These are phyloP conservation scores for Cubamyces lactineus DNA, from an alignment of 768 basidiomycete species.

Conservation along the genomic window DNA sequence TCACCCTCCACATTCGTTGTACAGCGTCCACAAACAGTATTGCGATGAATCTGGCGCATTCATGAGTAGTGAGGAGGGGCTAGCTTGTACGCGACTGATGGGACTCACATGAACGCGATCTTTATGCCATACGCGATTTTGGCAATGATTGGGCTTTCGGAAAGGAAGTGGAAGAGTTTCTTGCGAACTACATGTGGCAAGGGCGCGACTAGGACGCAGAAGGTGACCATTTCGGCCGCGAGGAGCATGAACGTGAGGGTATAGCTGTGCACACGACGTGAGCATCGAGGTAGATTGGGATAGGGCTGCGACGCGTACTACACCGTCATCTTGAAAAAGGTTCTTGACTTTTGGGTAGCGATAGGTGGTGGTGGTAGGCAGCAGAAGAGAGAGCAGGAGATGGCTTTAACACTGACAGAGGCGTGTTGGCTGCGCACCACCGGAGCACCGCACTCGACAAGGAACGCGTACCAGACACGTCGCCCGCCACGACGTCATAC, in stretches of 20 bases:
- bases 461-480: slow-evolving; percentile 23
- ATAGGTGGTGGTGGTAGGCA: slow-evolving; percentile 11
- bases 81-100: slow-evolving; percentile 5
- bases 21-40: slow-evolving; percentile 91
- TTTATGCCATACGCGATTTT: slow-evolving; percentile 91
- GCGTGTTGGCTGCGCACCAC: slow-evolving; percentile 7
- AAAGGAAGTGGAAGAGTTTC: slow-evolving; percentile 70
- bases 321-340: slow-evolving; percentile 46
- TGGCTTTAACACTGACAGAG: not conserved
- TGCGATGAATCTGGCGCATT: slow-evolving; percentile 66
- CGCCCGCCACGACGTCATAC: slow-evolving; percentile 27
- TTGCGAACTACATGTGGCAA: slow-evolving; percentile 79
- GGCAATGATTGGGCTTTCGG: slow-evolving; percentile 69
- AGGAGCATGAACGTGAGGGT: slow-evolving; percentile 80
- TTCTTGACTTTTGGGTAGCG: not conserved
- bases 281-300: not conserved
- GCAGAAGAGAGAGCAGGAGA: not conserved
- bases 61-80: not conserved
- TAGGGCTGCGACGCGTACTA: slow-evolving; percentile 38
- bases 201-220: slow-evolving; percentile 82
- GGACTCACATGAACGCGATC: slow-evolving; percentile 85
- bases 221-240: slow-evolving; percentile 84
- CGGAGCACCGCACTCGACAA: slow-evolving; percentile 10
- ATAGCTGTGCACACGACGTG: slow-evolving; percentile 51
- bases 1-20: slow-evolving; percentile 87